Conservation (phyloP, 2,329 filamentous ascomycete genomes). For the Ascochyta viciae-villosae region DNA sequence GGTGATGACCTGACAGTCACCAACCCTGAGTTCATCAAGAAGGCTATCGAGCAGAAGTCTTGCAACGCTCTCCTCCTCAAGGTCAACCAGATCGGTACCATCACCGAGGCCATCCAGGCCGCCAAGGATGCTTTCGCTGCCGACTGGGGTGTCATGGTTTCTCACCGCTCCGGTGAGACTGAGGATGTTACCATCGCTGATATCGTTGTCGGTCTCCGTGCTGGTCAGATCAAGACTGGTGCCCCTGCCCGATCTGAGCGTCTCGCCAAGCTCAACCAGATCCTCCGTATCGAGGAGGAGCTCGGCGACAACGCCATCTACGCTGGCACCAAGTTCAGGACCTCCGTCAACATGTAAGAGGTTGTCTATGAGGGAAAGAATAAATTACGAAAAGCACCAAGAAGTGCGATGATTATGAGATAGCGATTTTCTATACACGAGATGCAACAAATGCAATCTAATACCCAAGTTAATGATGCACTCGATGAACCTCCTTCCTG, state of each 20-base stretch:
- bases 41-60: slow-evolving; percentile 98
- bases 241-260: slow-evolving; percentile 90
- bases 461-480: slow-evolving; percentile 14
- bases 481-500: neutral
- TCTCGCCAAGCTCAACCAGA: slow-evolving; percentile 99
- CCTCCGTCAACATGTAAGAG: slow-evolving; percentile 73
- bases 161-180: slow-evolving; percentile 98
- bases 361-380: neutral
- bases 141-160: slow-evolving; percentile 99
- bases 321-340: slow-evolving; percentile 92
- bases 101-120: slow-evolving; percentile 98
- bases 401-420: slow-evolving; percentile 22
- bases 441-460: slow-evolving; percentile 20
- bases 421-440: slow-evolving; percentile 21
- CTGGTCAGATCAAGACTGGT: slow-evolving; percentile 79
- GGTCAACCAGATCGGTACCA: slow-evolving; percentile 99
- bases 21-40: slow-evolving; percentile 99
- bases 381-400: slow-evolving; percentile 11
- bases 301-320: slow-evolving; percentile 84
- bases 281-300: slow-evolving; percentile 99
- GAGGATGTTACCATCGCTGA: slow-evolving; percentile 99
- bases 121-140: slow-evolving; percentile 96
- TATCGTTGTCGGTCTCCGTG: slow-evolving; percentile 93
- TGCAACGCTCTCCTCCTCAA: slow-evolving; percentile 98
- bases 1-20: slow-evolving; percentile 99